Percentiles rank a stretch among this genome's conserved stretches.
Evolutionary conservation across 495 filamentous ascomycete genomes (phyloP).

Genomic region (Penicillium coffeae): DNA sequence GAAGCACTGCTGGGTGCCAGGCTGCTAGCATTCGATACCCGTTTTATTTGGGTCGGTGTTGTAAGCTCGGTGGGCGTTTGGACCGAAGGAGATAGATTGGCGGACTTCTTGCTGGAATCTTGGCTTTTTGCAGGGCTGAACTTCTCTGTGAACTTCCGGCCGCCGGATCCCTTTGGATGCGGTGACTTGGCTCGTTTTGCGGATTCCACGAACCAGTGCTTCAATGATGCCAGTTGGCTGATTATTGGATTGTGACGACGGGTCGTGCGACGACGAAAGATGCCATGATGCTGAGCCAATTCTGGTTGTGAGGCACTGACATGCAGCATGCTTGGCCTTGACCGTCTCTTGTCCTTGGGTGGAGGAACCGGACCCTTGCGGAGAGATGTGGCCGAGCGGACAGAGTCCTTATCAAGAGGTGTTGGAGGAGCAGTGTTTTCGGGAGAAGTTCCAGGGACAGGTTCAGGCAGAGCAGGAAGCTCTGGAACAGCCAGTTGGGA

Average conservation of each 20-base stretch:
- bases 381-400: slow-evolving; percentile 66
- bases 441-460: slow-evolving; percentile 32
- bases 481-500: slow-evolving; percentile 56
- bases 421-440: slow-evolving; percentile 47
- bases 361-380: slow-evolving; percentile 72
- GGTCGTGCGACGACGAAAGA: slow-evolving; percentile 49
- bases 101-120: slow-evolving; percentile 31
- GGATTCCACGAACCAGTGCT: slow-evolving; percentile 80
- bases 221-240: slow-evolving; percentile 77
- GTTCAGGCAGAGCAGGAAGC: slow-evolving; percentile 69
- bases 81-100: slow-evolving; percentile 17
- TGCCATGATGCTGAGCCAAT: slow-evolving; percentile 52
- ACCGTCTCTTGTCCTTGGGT: slow-evolving; percentile 75
- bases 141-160: slow-evolving; percentile 42
- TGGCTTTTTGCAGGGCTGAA: slow-evolving; percentile 41
- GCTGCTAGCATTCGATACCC: slow-evolving; percentile 43
- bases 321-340: slow-evolving; percentile 74
- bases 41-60: slow-evolving; percentile 43
- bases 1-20: slow-evolving; percentile 45
- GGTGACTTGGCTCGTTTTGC: slow-evolving; percentile 72
- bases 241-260: slow-evolving; percentile 67
- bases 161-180: slow-evolving; percentile 29
- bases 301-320: slow-evolving; percentile 71
- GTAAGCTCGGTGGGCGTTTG: slow-evolving; percentile 23
- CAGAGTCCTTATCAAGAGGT: slow-evolving; percentile 74